Evolutionary conservation across 78 protist species (phyloP).

Genomic region (Planoprotostelium fungivorum): DNA sequence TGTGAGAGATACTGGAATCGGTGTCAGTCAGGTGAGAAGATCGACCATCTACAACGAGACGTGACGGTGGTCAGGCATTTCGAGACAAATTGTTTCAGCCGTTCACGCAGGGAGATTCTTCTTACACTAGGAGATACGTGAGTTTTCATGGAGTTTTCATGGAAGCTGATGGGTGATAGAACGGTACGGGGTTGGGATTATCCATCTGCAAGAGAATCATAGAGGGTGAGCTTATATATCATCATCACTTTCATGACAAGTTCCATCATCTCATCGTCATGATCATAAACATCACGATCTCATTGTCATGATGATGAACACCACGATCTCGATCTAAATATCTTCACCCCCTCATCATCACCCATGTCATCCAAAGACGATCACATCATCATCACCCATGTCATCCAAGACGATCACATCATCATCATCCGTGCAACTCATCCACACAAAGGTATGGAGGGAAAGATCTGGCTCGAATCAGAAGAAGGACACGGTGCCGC

Average conservation of each 20-base stretch:
- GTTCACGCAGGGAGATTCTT: background rate
- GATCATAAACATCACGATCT: too few relatives aligned
- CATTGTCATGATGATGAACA: background rate
- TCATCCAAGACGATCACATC: background rate
- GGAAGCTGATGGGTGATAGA: background rate
- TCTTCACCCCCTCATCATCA: too few relatives aligned
- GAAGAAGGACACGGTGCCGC: background rate
- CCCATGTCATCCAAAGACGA: background rate
- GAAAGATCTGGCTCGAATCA: background rate
- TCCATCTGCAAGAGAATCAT: too few relatives aligned
- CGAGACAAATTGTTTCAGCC: background rate
- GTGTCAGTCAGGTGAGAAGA: background rate
- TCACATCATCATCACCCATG: too few relatives aligned
- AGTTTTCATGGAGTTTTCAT: background rate
- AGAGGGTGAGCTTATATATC: too few relatives aligned
- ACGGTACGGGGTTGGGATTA: too few relatives aligned
- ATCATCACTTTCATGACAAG: background rate
- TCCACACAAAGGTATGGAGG: background rate
- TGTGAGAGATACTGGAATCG: background rate
- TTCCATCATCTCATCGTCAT: background rate
- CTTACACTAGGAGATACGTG: background rate
- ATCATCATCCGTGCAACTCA: too few relatives aligned
- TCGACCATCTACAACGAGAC: too few relatives aligned
- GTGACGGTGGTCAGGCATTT: too few relatives aligned
- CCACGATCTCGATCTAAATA: background rate